These are phyloP conservation scores for Schrenkiella parvula DNA, from an alignment of 345 rosid genomes.

Conservation along the genomic window DNA sequence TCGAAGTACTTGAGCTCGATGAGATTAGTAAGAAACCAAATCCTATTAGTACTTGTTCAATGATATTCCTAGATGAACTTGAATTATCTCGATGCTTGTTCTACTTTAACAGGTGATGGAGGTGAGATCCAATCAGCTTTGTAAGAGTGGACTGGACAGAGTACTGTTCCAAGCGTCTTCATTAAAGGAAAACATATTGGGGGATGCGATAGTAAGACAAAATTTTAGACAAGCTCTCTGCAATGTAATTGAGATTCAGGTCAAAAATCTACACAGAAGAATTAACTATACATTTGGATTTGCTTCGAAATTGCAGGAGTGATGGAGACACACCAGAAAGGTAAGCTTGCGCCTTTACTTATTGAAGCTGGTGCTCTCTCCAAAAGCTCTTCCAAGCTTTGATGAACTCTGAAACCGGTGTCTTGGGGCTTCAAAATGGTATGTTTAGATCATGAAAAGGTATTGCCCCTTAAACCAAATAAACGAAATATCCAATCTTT, in stretches of 20 bases:
- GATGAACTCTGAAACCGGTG: neutral
- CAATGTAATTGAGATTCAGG: neutral
- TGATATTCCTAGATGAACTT: too few species aligned
- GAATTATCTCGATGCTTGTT: too few species aligned
- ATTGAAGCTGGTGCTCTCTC: constrained; percentile 50
- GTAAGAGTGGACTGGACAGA: constrained; percentile 52
- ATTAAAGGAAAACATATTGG: constrained; percentile 57
- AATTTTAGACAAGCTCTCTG: neutral
- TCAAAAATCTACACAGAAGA: too few species aligned
- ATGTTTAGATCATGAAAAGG: too few species aligned
- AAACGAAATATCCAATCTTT: neutral
- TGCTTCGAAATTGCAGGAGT: constrained; percentile 32
- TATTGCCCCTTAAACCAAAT: too few species aligned
- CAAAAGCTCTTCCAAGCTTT: constrained; percentile 37
- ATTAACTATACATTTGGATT: too few species aligned
- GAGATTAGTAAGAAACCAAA: constrained; percentile 14
- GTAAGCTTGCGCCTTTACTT: constrained; percentile 51
- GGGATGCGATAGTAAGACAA: constrained; percentile 54
- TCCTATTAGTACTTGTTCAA: too few species aligned
- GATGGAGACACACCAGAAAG: constrained; percentile 44
- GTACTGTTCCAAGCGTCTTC: constrained; percentile 60
- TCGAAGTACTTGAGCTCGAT: constrained; percentile 18
- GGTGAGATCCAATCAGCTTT: constrained; percentile 43
- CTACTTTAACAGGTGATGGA: neutral
- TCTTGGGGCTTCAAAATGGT: too few species aligned